These are phyloP conservation scores for Punctularia strigosozonata DNA, from an alignment of 768 basidiomycete species.

Conservation along the genomic window DNA sequence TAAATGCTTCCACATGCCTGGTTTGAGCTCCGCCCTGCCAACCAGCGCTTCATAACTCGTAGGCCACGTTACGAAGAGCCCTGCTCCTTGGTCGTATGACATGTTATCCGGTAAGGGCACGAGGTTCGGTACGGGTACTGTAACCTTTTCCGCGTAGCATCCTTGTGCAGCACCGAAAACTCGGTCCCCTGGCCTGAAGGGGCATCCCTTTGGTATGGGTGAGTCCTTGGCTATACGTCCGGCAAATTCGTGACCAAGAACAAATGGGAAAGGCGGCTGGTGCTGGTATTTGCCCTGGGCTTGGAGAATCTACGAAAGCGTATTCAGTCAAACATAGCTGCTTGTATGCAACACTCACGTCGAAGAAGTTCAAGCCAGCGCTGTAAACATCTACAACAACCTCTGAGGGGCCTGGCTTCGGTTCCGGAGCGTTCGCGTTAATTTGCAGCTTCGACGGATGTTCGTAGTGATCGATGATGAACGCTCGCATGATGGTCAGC, in stretches of 20 bases:
- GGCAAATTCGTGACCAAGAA: slow-evolving; percentile 77
- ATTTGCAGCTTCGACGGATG: slow-evolving; percentile 30
- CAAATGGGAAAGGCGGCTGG: slow-evolving; percentile 78
- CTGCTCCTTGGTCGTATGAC: slow-evolving; percentile 80
- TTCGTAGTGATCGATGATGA: slow-evolving; percentile 23
- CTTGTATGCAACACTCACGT: slow-evolving; percentile 14
- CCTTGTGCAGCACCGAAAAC: slow-evolving; percentile 83
- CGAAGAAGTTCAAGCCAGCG: slow-evolving; percentile 40
- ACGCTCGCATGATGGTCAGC: slow-evolving; percentile 21
- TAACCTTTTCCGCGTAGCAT: slow-evolving; percentile 67
- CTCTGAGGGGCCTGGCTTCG: slow-evolving; percentile 22
- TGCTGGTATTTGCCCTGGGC: slow-evolving; percentile 82
- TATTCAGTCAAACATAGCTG: neutral
- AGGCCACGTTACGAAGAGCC: slow-evolving; percentile 80
- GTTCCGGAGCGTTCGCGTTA: slow-evolving; percentile 26
- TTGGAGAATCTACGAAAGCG: slow-evolving; percentile 54
- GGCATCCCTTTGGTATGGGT: slow-evolving; percentile 70
- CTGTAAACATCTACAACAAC: slow-evolving; percentile 43
- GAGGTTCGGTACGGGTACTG: slow-evolving; percentile 35
- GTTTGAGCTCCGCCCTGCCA: slow-evolving; percentile 67
- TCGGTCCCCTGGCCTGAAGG: slow-evolving; percentile 70
- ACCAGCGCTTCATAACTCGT: slow-evolving; percentile 90
- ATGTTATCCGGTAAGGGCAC: slow-evolving; percentile 64
- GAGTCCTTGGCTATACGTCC: slow-evolving; percentile 61
- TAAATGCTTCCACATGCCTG: slow-evolving; percentile 34